phyloP scores from a whole-genome alignment of 441 rosid genomes.

The Omphalea diandra region DNA sequence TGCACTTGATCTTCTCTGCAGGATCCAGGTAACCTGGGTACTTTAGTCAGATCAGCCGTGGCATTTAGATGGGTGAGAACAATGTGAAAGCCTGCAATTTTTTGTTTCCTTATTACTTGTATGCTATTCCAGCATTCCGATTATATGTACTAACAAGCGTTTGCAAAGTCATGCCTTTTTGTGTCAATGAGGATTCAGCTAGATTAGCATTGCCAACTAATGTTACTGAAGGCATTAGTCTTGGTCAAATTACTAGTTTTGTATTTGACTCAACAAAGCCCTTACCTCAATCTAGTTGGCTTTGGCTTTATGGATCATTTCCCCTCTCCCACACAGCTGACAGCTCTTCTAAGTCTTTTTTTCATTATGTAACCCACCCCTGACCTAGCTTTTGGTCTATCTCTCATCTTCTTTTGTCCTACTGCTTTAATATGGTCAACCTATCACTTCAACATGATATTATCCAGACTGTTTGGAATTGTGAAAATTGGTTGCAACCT shows the following conservation, averaged over 20 bases:
- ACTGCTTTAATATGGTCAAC: neutral
- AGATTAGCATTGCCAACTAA: neutral
- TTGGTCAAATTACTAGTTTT: neutral
- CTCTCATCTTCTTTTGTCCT: neutral
- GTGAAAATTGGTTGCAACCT: neutral
- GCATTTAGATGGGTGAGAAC: constrained; percentile 84
- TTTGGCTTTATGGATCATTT: neutral
- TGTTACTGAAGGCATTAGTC: neutral
- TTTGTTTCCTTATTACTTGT: neutral
- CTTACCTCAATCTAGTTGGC: neutral
- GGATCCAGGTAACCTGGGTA: constrained; percentile 97
- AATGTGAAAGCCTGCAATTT: neutral
- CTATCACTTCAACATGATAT: neutral
- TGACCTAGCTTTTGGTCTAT: neutral
- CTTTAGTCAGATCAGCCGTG: constrained; percentile 82
- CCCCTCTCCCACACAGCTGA: neutral
- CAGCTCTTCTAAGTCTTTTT: neutral
- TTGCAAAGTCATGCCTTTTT: neutral
- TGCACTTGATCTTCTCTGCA: constrained; percentile 37
- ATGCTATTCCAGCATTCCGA: neutral
- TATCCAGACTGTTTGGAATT: neutral
- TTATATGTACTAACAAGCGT: neutral
- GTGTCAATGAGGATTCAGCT: neutral
- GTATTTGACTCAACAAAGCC: neutral
- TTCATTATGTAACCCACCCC: neutral